Conservation (phyloP, 305 asterid genomes). For the Fraxinus ornus region DNA sequence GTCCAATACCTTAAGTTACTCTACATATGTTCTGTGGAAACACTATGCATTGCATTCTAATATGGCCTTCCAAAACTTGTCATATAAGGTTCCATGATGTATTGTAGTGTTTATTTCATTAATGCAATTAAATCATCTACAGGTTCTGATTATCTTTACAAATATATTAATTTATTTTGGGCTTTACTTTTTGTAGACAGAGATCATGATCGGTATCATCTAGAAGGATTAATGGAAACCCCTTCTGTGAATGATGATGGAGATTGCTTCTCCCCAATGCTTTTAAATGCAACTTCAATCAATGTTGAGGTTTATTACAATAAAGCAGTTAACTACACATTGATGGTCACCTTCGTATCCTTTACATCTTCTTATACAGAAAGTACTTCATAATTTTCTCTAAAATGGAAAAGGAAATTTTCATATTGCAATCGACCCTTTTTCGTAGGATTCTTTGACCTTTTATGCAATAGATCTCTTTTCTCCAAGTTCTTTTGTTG, state of each 20-base stretch:
- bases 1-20: neutral
- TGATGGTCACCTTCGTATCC: slow-evolving; percentile 99
- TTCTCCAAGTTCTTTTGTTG: slow-evolving; percentile 87
- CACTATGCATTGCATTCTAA: neutral
- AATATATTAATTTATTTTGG: slow-evolving; percentile 11
- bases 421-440: slow-evolving; percentile 21
- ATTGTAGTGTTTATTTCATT: slow-evolving; percentile 5
- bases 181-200: slow-evolving; percentile 51
- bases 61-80: neutral
- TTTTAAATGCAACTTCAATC: slow-evolving; percentile 86
- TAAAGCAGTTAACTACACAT: slow-evolving; percentile 93
- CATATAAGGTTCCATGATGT: neutral
- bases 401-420: neutral
- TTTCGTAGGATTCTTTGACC: slow-evolving; percentile 55
- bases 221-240: slow-evolving; percentile 97
- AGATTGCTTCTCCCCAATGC: slow-evolving; percentile 95
- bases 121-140: neutral
- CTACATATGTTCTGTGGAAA: neutral
- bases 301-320: slow-evolving; percentile 87
- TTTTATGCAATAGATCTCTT: slow-evolving; percentile 59
- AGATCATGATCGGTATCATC: slow-evolving; percentile 71
- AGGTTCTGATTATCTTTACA: neutral
- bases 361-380: slow-evolving; percentile 28
- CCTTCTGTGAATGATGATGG: slow-evolving; percentile 92
- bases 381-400: slow-evolving; percentile 9